These are phyloP conservation scores for Gigaspora rosea DNA, from an alignment of 192 early-diverging fungal species.

Conservation along the genomic window DNA sequence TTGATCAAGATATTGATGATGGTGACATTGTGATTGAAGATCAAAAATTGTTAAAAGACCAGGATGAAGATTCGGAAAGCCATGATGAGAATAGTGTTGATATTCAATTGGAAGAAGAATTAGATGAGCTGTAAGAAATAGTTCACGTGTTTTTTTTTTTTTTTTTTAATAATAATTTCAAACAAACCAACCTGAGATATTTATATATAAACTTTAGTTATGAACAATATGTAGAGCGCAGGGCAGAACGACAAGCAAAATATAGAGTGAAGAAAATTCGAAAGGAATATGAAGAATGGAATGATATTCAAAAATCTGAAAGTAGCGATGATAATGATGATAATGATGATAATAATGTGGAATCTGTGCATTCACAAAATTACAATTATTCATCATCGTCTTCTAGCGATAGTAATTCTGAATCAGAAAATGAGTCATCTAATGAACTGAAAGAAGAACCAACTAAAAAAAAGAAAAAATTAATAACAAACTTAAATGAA, in stretches of 20 bases:
- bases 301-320: constrained; percentile 59
- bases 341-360: constrained; percentile 40
- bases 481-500: constrained; percentile 45
- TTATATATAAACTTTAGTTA: constrained; percentile 61
- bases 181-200: background rate
- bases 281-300: constrained; percentile 71
- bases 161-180: constrained; percentile 30
- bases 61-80: constrained; percentile 51
- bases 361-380: background rate
- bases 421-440: constrained; percentile 36
- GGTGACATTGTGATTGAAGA: constrained; percentile 48
- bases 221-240: constrained; percentile 70
- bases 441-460: constrained; percentile 30
- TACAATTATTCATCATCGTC: constrained; percentile 31
- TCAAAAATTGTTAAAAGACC: constrained; percentile 34
- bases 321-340: constrained; percentile 15
- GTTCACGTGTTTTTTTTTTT: background rate
- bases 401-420: constrained; percentile 43
- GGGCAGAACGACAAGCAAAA: constrained; percentile 75
- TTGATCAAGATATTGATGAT: constrained; percentile 47
- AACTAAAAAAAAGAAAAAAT: constrained; percentile 38
- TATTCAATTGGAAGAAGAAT: constrained; percentile 58
- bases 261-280: constrained; percentile 67
- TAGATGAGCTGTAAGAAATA: constrained; percentile 63
- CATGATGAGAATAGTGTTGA: constrained; percentile 49